Conservation (phyloP, 306 rosid species). For the Begonia masoniana region DNA sequence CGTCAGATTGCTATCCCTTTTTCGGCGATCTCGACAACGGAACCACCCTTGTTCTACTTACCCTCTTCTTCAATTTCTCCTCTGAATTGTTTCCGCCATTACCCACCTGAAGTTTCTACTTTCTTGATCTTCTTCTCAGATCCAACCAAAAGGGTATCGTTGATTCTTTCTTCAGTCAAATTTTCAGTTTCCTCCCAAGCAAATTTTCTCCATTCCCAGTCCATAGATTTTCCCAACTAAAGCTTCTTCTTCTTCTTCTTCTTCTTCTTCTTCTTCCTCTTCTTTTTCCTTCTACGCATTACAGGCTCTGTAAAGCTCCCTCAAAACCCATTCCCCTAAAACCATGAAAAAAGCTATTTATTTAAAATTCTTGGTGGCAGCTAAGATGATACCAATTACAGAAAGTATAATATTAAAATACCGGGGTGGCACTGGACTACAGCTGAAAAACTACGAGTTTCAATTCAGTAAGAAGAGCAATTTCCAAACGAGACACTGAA, state of each 20-base stretch:
- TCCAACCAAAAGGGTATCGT: slow-evolving; percentile 6
- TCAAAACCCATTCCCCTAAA: background rate
- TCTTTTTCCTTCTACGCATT: slow-evolving; percentile 9
- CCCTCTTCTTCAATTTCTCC: no score
- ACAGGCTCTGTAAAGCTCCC: background rate
- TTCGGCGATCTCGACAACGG: slow-evolving; percentile 1
- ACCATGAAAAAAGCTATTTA: background rate
- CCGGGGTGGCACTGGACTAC: no score
- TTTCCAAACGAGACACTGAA: no score
- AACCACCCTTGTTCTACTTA: background rate
- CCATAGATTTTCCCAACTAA: slow-evolving; percentile 28
- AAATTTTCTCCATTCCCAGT: slow-evolving; percentile 70
- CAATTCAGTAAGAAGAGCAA: no score
- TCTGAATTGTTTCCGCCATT: no score
- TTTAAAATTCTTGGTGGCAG: background rate
- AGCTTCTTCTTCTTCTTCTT: slow-evolving; percentile 12
- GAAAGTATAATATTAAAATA: background rate
- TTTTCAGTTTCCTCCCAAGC: slow-evolving; percentile 43
- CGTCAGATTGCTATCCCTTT: slow-evolving; percentile 3
- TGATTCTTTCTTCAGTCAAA: slow-evolving; percentile 20
- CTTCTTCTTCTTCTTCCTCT: slow-evolving; percentile 10
- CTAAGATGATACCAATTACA: background rate
- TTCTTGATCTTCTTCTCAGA: slow-evolving; percentile 10
- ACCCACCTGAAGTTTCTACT: slow-evolving; percentile 2
- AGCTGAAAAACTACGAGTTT: no score